A percentile compares a stretch with the other conserved stretches of the same genome.
phyloP scores from a whole-genome alignment of 1,139 yeast species.

The Debaryomyces psychrophilus region DNA sequence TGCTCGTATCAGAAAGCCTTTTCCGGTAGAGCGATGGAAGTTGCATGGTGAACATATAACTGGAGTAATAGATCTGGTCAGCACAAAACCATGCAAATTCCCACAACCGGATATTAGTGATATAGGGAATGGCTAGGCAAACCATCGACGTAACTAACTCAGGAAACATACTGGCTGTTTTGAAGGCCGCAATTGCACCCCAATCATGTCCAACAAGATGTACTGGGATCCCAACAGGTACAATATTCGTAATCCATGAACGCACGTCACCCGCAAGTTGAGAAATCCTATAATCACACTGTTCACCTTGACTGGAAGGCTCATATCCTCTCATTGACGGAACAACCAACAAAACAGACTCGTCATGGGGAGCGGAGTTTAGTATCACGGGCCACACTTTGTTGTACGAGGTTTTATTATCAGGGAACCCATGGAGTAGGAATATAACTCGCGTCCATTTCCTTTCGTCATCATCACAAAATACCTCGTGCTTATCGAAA shows the following conservation, averaged over 20 bases:
- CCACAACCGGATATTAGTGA: constrained; percentile 32
- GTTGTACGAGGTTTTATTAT: constrained; percentile 35
- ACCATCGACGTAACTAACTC: constrained; percentile 39
- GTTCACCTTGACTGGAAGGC: constrained; percentile 34
- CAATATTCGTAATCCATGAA: constrained; percentile 35
- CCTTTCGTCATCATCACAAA: constrained; percentile 16
- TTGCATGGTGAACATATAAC: constrained; percentile 50
- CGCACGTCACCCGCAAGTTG: constrained; percentile 41
- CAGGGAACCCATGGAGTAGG: constrained; percentile 50
- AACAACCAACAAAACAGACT: constrained; percentile 31
- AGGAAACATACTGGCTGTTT: constrained; percentile 41
- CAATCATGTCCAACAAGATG: constrained; percentile 52
- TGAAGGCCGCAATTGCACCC: constrained; percentile 47
- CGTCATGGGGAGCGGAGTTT: constrained; percentile 22
- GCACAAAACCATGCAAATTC: constrained; percentile 36
- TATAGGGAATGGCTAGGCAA: constrained; percentile 45
- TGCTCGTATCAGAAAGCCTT: constrained; percentile 22
- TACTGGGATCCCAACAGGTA: constrained; percentile 30
- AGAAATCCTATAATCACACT: constrained; percentile 29
- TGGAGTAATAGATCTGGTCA: constrained; percentile 38
- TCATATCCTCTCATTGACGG: constrained; percentile 51
- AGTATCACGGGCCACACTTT: constrained; percentile 29
- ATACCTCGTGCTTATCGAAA: constrained; percentile 21
- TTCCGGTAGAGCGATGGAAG: constrained; percentile 26
- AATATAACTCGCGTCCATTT: constrained; percentile 33